These are phyloP conservation scores for Musa balbisiana DNA, from an alignment of 202 grass and related monocot species.

Conservation along the genomic window DNA sequence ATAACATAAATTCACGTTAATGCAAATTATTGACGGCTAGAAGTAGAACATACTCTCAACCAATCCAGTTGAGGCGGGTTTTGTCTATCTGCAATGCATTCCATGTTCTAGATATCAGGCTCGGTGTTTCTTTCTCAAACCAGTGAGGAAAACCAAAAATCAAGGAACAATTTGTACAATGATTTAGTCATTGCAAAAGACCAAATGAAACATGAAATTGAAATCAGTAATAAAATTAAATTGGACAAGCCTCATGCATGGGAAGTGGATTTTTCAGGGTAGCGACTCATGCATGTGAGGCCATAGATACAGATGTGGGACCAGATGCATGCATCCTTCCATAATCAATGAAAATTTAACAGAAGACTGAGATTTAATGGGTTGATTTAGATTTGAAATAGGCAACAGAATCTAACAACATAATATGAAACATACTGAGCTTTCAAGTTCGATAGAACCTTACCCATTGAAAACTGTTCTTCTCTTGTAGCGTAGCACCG, in stretches of 20 bases:
- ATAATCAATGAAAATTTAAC: background rate
- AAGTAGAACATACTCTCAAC: background rate
- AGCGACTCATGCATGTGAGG: too few species aligned
- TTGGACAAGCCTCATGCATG: background rate
- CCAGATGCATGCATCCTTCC: too few species aligned
- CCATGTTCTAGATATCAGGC: background rate
- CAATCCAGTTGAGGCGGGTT: background rate
- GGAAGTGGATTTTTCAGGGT: too few species aligned
- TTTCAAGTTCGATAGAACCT: slow-evolving; percentile 28
- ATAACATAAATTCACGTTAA: too few species aligned
- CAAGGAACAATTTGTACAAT: background rate
- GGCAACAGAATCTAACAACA: background rate
- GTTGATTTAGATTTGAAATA: background rate
- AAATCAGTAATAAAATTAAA: background rate
- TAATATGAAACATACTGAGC: background rate
- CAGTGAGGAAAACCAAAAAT: background rate
- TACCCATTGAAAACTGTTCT: slow-evolving; percentile 86
- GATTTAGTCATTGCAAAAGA: background rate
- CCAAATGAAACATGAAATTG: background rate
- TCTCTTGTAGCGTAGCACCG: slow-evolving; percentile 80
- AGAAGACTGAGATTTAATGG: background rate
- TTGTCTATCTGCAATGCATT: background rate
- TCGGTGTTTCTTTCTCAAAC: background rate
- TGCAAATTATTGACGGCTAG: too few species aligned
- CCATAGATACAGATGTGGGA: too few species aligned